Conservation (phyloP, 1,139 yeast genomes). For the Taphrina communis region DNA sequence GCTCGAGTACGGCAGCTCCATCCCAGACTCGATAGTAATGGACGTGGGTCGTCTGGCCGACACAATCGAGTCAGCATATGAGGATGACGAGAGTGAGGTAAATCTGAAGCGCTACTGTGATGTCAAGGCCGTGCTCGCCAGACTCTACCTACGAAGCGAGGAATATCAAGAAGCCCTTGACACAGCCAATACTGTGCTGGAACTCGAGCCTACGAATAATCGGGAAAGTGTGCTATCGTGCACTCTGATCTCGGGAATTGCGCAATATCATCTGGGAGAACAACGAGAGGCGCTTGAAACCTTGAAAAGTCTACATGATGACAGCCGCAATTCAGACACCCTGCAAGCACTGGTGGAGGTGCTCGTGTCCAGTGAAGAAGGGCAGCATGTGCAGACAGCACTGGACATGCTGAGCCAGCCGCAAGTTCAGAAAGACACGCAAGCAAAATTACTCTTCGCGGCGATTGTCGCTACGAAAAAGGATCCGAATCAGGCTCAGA, state of each 20-base stretch:
- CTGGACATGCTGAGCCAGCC: background rate
- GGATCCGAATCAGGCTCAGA: background rate
- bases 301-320: conserved; percentile 4
- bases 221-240: conserved; percentile 25
- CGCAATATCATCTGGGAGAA: conserved; percentile 1
- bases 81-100: conserved; percentile 23
- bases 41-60: background rate
- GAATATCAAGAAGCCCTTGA: conserved; percentile 66
- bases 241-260: conserved; percentile 7
- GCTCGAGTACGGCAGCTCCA: background rate
- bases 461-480: background rate
- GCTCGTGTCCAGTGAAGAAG: background rate
- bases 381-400: background rate
- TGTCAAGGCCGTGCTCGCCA: conserved; percentile 71
- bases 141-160: conserved; percentile 67
- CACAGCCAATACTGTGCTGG: conserved; percentile 63
- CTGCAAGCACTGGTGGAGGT: conserved; percentile 2
- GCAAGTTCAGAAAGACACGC: background rate
- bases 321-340: background rate
- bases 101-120: conserved; percentile 45
- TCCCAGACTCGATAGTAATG: background rate
- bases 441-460: conserved; percentile 3
- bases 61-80: conserved; percentile 24
- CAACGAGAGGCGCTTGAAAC: conserved; percentile 6
- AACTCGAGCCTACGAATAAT: conserved; percentile 50